Conservation (phyloP, 306 rosid genomes). For the Quercus variabilis region DNA sequence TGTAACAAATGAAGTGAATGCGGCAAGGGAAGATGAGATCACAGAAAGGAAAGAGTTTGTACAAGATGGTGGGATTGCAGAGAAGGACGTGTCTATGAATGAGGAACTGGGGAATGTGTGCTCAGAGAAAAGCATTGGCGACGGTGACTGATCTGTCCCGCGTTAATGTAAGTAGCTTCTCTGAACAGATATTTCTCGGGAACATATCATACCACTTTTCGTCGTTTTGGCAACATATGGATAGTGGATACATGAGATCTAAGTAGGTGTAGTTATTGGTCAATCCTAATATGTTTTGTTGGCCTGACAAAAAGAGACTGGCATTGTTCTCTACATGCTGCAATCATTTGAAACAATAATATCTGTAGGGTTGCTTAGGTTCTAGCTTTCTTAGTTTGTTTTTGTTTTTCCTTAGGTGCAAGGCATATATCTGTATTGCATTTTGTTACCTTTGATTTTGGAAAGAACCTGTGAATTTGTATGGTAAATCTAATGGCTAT, state of each 20-base stretch:
- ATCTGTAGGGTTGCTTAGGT: conserved; percentile 9
- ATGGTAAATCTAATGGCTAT: not conserved
- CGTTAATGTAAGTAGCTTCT: conserved; percentile 35
- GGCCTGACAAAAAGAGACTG: conserved; percentile 9
- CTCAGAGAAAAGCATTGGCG: conserved; percentile 43
- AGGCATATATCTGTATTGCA: not conserved
- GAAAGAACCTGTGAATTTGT: conserved; percentile 17
- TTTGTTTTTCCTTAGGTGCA: not conserved
- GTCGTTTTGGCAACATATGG: conserved; percentile 14
- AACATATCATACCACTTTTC: not conserved
- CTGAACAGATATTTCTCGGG: conserved; percentile 20
- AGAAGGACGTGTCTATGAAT: conserved; percentile 33
- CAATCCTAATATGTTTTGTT: not conserved
- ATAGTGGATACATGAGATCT: conserved; percentile 16
- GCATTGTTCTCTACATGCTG: conserved; percentile 6
- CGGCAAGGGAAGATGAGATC: conserved; percentile 15
- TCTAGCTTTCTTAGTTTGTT: conserved; percentile 5
- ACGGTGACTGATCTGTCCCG: conserved; percentile 31
- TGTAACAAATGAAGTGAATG: conserved; percentile 13
- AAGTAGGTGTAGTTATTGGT: conserved; percentile 19
- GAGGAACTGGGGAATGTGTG: conserved; percentile 30
- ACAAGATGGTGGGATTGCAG: conserved; percentile 14
- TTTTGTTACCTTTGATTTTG: conserved; percentile 10
- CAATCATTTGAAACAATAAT: conserved; percentile 12
- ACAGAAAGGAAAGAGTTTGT: conserved; percentile 16